Evolutionary conservation across 345 rosid species (phyloP).

Genomic region (Ailanthus altissimus): DNA sequence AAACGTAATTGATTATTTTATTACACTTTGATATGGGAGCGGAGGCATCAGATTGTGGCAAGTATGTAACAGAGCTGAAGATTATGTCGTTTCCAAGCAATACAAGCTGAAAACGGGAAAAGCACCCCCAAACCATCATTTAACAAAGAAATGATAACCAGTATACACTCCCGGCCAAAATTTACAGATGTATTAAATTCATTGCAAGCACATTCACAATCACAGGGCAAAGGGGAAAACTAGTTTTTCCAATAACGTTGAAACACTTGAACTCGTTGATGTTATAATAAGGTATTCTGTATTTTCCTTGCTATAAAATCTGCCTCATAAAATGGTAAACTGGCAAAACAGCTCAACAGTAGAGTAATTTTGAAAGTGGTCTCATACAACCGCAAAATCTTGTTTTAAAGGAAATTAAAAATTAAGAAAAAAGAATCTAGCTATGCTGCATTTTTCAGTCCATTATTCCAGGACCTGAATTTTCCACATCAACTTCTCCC

Average conservation of each 20-base stretch:
- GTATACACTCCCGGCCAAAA: neutral
- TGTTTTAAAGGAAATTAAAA: neutral
- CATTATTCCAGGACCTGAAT: constrained; percentile 49
- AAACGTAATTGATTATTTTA: too few relatives aligned
- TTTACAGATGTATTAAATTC: neutral
- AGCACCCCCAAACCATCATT: too few relatives aligned
- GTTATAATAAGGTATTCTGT: neutral
- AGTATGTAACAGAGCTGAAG: too few relatives aligned
- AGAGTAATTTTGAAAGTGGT: neutral
- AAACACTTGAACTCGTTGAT: constrained; percentile 6
- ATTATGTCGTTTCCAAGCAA: too few relatives aligned
- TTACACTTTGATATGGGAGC: too few relatives aligned
- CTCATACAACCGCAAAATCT: constrained; percentile 20
- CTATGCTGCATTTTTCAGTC: constrained; percentile 45
- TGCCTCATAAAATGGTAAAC: constrained; percentile 18
- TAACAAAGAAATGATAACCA: neutral
- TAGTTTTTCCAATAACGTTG: constrained; percentile 1
- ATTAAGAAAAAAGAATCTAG: constrained; percentile 1
- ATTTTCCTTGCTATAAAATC: constrained; percentile 16
- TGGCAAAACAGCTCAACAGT: constrained; percentile 19
- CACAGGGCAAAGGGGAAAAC: neutral
- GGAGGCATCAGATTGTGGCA: too few relatives aligned
- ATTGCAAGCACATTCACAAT: neutral
- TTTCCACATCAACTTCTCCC: constrained; percentile 86
- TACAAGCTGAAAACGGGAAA: too few relatives aligned